Percentiles rank a stretch among this genome's conserved stretches.
These are phyloP conservation scores for Fusarium albosuccineum DNA, from an alignment of 2,329 filamentous ascomycete genomes.

Conservation along the genomic window DNA sequence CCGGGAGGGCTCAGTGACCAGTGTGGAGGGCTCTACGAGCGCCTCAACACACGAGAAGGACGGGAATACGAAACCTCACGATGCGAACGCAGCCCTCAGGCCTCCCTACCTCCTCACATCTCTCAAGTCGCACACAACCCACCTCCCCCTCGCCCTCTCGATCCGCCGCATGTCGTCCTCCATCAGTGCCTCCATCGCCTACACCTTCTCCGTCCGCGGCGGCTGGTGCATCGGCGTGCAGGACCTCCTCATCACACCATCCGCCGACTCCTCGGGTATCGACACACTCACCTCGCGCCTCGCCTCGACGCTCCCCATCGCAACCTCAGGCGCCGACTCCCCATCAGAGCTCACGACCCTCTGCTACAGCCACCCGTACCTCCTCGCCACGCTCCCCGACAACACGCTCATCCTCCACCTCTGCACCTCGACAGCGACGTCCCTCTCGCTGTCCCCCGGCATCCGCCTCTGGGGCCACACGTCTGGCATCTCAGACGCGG, in stretches of 20 bases:
- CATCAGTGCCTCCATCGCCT: constrained; percentile 87
- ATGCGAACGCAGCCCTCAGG: constrained; percentile 25
- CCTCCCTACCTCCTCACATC: constrained; percentile 74
- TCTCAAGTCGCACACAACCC: constrained; percentile 82
- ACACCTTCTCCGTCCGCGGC: constrained; percentile 81
- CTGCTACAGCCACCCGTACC: constrained; percentile 84
- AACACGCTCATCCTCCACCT: constrained; percentile 89
- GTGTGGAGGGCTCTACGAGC: background rate
- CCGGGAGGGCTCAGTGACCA: background rate
- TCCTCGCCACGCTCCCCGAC: constrained; percentile 85
- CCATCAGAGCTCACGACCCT: constrained; percentile 64
- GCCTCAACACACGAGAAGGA: constrained; percentile 1
- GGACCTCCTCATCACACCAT: constrained; percentile 75
- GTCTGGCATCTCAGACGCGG: constrained; percentile 86
- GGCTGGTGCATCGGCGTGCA: constrained; percentile 96
- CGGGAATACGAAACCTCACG: constrained; percentile 1
- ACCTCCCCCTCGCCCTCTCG: constrained; percentile 84
- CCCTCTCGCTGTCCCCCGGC: constrained; percentile 77
- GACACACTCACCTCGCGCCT: constrained; percentile 54
- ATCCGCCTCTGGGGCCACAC: constrained; percentile 92
- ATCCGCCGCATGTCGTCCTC: constrained; percentile 75
- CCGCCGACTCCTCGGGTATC: constrained; percentile 39
- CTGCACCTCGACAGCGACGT: constrained; percentile 77
- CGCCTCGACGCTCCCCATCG: constrained; percentile 53
- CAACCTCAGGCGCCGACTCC: constrained; percentile 34